phyloP scores from a whole-genome alignment of 768 basidiomycete genomes.

The Gloeopeniophorella convolvens region DNA sequence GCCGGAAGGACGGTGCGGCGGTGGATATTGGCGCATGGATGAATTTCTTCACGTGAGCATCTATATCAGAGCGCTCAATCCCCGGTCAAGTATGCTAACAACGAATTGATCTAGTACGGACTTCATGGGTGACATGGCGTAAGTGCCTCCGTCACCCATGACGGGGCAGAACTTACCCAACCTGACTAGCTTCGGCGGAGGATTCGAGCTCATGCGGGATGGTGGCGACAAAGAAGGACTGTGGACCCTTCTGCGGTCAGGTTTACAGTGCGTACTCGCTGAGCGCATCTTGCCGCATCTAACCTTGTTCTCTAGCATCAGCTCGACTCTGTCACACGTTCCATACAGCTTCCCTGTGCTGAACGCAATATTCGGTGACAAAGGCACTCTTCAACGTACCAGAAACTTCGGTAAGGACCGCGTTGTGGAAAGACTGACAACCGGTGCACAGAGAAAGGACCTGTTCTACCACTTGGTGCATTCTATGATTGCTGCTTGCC shows the following conservation, averaged over 20 bases:
- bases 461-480: conserved; percentile 37
- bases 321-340: background rate
- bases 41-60: conserved; percentile 33
- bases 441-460: conserved; percentile 24
- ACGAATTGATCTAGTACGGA: conserved; percentile 34
- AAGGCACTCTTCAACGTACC: background rate
- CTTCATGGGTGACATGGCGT: conserved; percentile 46
- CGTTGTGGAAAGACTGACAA: conserved; percentile 3
- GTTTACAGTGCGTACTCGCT: background rate
- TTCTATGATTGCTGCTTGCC: too few species aligned
- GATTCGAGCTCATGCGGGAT: conserved; percentile 24
- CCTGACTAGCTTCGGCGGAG: conserved; percentile 25
- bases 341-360: background rate
- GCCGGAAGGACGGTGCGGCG: conserved; percentile 13
- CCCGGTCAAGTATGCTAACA: background rate
- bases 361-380: background rate
- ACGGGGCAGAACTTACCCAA: background rate
- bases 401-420: background rate
- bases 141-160: conserved; percentile 18
- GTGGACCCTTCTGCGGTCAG: background rate
- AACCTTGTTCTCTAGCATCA: background rate
- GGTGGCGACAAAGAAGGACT: conserved; percentile 13
- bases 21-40: conserved; percentile 32
- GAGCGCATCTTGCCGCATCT: background rate
- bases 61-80: background rate